Evolutionary conservation across 768 basidiomycete species (phyloP), one percentile per base, ranked within the genome.

Genomic region (Lentinula lateritia): DNA sequence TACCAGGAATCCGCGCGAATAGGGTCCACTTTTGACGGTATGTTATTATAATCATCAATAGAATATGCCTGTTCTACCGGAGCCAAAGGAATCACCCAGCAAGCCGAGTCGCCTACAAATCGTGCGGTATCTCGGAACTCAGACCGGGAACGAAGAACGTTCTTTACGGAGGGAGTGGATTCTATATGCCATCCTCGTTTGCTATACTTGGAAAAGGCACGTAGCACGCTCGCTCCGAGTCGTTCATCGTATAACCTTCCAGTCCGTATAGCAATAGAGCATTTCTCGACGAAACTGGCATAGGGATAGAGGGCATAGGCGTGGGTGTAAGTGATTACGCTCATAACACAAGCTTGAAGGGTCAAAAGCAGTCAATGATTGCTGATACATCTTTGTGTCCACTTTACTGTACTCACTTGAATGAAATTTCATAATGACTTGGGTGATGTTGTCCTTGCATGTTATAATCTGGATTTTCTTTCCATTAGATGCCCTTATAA

Each of bases 341-440:
- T 82, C 74, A 79, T 76, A 1, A 79, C 78, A 52, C 71, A 72
- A 2, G 78, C 78, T 78, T 13, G 3, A 8, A 39, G 45, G 45
- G 35, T 52, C 50, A 20, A 58, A 18, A 45, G 52, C 3, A 23
- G 7, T 35, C 12, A 2, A 34, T 50, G 46, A 18, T 5, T 3
- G n/a, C 28, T 15, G 39, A 43, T 9, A 41, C 12, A 63, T 52
- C 7, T 56, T 32, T 53, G 45, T 48, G 50, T 28, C 20, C 10
- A 52, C 6, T 23, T 35, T 10, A 20, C 20, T 65, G 23, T 0
- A 69, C 80, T 32, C 43, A 83, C 82, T 80, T 0, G 77, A 79
- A 60, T 83, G 83, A 58, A 82, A 83, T 6, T 65, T 65, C 1
- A 83, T 58, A n/a, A 84, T 76, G 8, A 68, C 61, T 18, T 75